Evolutionary conservation across 2,329 filamentous ascomycete species (phyloP).

Genomic region (Bipolaris bicolor): DNA sequence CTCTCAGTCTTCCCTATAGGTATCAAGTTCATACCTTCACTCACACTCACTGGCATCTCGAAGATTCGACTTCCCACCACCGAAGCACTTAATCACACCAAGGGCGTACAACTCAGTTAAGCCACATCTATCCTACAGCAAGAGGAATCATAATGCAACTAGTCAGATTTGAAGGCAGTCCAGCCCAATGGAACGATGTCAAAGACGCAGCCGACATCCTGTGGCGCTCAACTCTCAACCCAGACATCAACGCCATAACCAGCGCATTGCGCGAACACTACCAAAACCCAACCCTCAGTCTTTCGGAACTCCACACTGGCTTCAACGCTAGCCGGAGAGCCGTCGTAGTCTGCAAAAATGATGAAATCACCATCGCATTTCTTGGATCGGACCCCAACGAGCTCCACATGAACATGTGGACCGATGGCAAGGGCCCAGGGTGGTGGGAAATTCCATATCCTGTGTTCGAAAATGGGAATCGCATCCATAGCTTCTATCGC

Average conservation of each 20-base stretch:
- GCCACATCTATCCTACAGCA: too few species aligned
- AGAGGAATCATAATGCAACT: neutral
- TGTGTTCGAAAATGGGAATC: conserved; percentile 14
- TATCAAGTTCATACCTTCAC: too few species aligned
- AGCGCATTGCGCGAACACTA: neutral
- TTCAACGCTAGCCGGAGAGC: neutral
- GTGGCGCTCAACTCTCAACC: conserved; percentile 4
- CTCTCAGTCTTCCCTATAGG: too few species aligned
- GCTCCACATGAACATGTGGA: neutral
- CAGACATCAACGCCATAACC: conserved; percentile 5
- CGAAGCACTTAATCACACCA: too few species aligned
- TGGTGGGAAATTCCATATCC: conserved; percentile 10
- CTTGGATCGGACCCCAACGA: neutral
- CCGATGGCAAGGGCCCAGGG: neutral
- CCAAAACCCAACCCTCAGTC: neutral
- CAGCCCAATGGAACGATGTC: conserved; percentile 9
- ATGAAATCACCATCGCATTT: neutral
- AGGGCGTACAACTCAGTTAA: too few species aligned
- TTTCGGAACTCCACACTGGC: neutral
- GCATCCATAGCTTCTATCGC: conserved; percentile 19
- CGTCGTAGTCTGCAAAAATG: neutral
- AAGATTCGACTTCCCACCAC: too few species aligned
- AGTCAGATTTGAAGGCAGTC: conserved; percentile 10
- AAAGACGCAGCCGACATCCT: conserved; percentile 12
- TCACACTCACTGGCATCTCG: too few species aligned